Conservation (phyloP, 805 yeast genomes). For the Candida fluviatilis region DNA sequence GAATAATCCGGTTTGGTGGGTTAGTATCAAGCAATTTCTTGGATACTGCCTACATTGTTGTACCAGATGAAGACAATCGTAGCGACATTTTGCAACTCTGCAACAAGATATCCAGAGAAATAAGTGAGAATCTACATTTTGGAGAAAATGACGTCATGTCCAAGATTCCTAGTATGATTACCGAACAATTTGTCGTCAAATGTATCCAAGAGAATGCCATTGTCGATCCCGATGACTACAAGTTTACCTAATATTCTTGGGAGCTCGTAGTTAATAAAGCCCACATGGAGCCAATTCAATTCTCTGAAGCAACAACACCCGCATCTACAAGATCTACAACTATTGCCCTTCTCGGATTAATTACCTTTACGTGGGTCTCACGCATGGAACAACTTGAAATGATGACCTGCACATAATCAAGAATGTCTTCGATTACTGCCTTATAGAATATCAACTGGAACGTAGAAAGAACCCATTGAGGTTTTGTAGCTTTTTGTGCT, state of each 20-base stretch:
- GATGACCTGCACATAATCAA: too few relatives aligned
- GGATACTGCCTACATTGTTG: constrained; percentile 9
- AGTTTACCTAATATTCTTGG: constrained; percentile 5
- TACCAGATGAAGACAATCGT: constrained; percentile 8
- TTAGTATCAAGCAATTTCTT: constrained; percentile 13
- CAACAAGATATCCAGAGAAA: constrained; percentile 11
- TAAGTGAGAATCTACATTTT: constrained; percentile 13
- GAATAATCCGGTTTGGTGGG: constrained; percentile 45
- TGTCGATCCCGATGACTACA: constrained; percentile 29
- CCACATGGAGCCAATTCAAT: background rate
- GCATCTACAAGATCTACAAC: background rate
- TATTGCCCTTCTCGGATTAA: background rate
- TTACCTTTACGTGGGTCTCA: too few relatives aligned
- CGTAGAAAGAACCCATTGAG: background rate
- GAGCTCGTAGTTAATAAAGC: background rate
- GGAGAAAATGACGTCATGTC: constrained; percentile 9
- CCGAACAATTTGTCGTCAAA: constrained; percentile 26
- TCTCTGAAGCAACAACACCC: too few relatives aligned
- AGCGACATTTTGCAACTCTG: constrained; percentile 6
- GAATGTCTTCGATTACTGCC: too few relatives aligned
- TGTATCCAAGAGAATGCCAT: constrained; percentile 20
- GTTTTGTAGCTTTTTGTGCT: background rate
- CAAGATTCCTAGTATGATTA: constrained; percentile 33
- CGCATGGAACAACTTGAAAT: too few relatives aligned
- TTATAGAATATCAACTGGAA: too few relatives aligned